These are phyloP conservation scores for Panellus pusillus DNA, from an alignment of 768 basidiomycete species.

Conservation along the genomic window DNA sequence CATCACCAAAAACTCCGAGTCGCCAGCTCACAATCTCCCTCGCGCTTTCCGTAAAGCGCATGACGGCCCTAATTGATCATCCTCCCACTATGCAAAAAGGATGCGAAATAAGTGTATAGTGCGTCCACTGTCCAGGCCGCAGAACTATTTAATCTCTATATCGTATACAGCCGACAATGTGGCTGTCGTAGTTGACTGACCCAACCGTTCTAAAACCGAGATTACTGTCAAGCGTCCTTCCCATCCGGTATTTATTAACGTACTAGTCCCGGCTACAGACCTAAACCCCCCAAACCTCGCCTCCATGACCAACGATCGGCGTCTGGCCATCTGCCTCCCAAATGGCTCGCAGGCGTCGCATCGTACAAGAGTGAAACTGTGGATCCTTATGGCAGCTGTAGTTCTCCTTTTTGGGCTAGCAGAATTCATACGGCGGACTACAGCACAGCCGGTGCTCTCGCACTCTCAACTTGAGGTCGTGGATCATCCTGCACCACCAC, in stretches of 20 bases:
- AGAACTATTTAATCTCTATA: too few species aligned
- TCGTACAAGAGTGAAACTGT: constrained; percentile 1
- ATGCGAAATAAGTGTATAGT: too few species aligned
- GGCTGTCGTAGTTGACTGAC: too few species aligned
- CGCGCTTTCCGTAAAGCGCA: too few species aligned
- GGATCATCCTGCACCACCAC: not conserved
- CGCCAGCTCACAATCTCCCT: too few species aligned
- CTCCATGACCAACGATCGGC: constrained; percentile 5
- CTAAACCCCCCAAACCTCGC: not conserved
- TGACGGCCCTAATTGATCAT: too few species aligned
- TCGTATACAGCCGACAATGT: too few species aligned
- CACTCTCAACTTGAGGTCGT: not conserved
- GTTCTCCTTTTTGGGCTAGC: not conserved
- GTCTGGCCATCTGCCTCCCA: not conserved
- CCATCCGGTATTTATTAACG: too few species aligned
- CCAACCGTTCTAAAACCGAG: not conserved
- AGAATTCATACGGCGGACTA: constrained; percentile 1
- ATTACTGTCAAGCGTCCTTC: not conserved
- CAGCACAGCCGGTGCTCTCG: not conserved
- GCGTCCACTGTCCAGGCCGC: too few species aligned
- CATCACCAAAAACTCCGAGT: too few species aligned
- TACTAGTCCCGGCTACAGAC: not conserved
- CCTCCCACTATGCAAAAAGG: too few species aligned
- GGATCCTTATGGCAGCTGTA: constrained; percentile 4
- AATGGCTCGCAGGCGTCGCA: constrained; percentile 1